A percentile compares a stretch with the other conserved stretches of the same genome.
Conservation (phyloP, 2,329 filamentous ascomycete species). For the Tricladium varicosporioides region DNA sequence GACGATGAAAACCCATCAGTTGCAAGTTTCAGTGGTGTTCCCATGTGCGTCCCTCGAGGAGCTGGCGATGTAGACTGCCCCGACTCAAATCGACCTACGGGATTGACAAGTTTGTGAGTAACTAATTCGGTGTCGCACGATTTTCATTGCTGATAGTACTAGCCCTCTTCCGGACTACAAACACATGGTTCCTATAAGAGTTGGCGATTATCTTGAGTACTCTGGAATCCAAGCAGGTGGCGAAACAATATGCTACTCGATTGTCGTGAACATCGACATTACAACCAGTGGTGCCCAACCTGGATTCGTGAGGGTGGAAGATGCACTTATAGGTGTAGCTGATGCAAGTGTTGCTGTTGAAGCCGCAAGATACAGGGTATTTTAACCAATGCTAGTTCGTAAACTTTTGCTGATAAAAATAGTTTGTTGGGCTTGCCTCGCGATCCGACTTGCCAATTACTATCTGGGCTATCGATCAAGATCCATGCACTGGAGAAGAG, state of each 20-base stretch:
- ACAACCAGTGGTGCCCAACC: constrained; percentile 33
- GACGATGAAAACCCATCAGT: constrained; percentile 49
- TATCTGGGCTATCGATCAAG: constrained; percentile 41
- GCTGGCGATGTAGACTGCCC: constrained; percentile 37
- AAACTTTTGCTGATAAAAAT: background rate
- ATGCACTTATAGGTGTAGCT: constrained; percentile 40
- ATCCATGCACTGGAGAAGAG: constrained; percentile 41
- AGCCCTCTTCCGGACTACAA: constrained; percentile 36
- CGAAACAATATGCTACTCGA: constrained; percentile 38
- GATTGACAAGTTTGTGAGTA: no score
- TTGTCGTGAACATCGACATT: constrained; percentile 42
- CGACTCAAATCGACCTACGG: background rate
- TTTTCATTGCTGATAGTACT: constrained; percentile 11
- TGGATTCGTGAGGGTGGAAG: constrained; percentile 42
- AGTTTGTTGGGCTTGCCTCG: constrained; percentile 41
- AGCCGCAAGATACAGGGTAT: constrained; percentile 33
- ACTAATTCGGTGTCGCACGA: no score
- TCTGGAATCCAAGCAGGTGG: constrained; percentile 35
- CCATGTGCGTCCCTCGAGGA: constrained; percentile 50
- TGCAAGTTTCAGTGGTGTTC: constrained; percentile 48
- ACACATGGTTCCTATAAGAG: constrained; percentile 40
- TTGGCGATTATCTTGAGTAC: constrained; percentile 42
- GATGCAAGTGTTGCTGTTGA: constrained; percentile 36
- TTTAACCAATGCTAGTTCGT: background rate
- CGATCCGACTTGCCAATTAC: constrained; percentile 36